phyloP scores from a whole-genome alignment of 2,329 filamentous ascomycete species.

The Dactylellina drechsleri region DNA sequence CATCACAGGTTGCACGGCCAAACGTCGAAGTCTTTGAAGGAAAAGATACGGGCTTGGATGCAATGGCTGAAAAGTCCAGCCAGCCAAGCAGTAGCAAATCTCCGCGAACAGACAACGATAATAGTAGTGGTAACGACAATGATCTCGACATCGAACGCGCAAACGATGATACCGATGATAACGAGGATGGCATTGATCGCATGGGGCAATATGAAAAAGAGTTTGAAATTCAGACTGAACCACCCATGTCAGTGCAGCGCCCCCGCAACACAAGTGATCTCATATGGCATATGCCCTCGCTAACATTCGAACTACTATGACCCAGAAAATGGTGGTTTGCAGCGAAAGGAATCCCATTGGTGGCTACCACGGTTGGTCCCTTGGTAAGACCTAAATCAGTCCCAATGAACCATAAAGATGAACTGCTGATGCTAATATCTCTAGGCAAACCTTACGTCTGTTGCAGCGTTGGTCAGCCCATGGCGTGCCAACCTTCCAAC shows the following conservation, averaged over 20 bases:
- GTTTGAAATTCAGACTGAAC: constrained; percentile 35
- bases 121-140: constrained; percentile 4
- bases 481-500: constrained; percentile 73
- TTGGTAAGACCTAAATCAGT: constrained; percentile 64
- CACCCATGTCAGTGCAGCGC: constrained; percentile 38
- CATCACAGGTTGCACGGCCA: background rate
- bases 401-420: too few relatives aligned
- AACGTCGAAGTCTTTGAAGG: constrained; percentile 1
- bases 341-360: constrained; percentile 72
- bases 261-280: constrained; percentile 16
- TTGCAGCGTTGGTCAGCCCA: constrained; percentile 81
- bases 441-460: constrained; percentile 79
- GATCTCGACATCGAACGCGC: constrained; percentile 6
- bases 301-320: constrained; percentile 2
- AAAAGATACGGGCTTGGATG: constrained; percentile 1
- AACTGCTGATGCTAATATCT: constrained; percentile 2
- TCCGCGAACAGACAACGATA: background rate
- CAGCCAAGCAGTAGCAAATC: constrained; percentile 38
- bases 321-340: constrained; percentile 53
- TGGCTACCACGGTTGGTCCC: constrained; percentile 84
- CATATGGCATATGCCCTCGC: background rate
- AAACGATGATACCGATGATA: background rate
- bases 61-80: constrained; percentile 26
- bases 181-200: constrained; percentile 19
- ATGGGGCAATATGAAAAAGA: constrained; percentile 37